Conservation (phyloP, 2,329 filamentous ascomycete species). For the Coleophoma cylindrospora region DNA sequence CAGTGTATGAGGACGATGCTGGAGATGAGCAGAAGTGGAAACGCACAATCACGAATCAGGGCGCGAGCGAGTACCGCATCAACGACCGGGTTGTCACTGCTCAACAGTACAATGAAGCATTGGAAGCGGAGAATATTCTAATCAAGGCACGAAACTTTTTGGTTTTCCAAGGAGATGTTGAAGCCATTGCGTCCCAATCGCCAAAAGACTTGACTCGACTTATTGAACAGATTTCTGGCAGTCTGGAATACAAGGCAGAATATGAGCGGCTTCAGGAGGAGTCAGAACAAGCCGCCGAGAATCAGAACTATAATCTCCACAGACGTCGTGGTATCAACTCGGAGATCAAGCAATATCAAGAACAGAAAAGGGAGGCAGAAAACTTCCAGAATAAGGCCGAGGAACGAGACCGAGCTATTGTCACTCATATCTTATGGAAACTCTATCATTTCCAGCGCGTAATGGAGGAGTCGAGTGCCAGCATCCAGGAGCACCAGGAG, state of each 20-base stretch:
- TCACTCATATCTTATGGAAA: conserved; percentile 94
- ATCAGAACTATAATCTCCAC: conserved; percentile 83
- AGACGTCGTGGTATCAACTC: conserved; percentile 92
- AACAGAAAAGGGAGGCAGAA: conserved; percentile 94
- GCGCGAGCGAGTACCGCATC: conserved; percentile 93
- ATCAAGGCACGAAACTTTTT: conserved; percentile 98
- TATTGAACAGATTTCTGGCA: conserved; percentile 97
- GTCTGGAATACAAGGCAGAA: conserved; percentile 87
- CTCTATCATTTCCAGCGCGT: conserved; percentile 90
- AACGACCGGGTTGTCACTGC: conserved; percentile 87
- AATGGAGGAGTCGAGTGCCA: conserved; percentile 85
- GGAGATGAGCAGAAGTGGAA: conserved; percentile 96
- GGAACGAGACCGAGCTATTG: conserved; percentile 84
- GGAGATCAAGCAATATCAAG: conserved; percentile 95
- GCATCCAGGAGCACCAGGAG: conserved; percentile 91
- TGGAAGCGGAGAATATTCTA: conserved; percentile 92
- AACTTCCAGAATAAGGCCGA: conserved; percentile 88
- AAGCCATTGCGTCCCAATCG: conserved; percentile 92
- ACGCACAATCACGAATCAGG: conserved; percentile 82
- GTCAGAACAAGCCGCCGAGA: conserved; percentile 80
- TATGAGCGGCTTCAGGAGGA: conserved; percentile 89
- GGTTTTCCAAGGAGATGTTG: conserved; percentile 97
- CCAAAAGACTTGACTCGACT: conserved; percentile 88
- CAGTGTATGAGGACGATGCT: conserved; percentile 95
- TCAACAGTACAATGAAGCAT: conserved; percentile 85